Conservation (phyloP, 192 early-diverging fungal genomes). For the Bifiguratus adelaidae region DNA sequence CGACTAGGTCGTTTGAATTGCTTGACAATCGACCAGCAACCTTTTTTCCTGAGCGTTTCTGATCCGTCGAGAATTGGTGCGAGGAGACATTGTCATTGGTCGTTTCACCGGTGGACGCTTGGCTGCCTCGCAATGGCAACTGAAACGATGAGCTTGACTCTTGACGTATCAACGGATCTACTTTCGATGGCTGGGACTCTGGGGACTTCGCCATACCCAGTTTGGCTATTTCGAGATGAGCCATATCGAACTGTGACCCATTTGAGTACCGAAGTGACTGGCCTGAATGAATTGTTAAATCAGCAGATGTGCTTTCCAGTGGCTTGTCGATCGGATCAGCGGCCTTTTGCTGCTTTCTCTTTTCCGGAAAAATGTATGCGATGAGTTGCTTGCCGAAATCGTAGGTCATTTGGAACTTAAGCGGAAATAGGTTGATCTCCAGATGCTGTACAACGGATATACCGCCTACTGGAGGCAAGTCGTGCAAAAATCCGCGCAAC, state of each 20-base stretch:
- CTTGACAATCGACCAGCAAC: conserved; percentile 11
- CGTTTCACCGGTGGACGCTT: too few species aligned
- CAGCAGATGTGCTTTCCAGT: not conserved
- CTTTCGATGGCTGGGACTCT: too few species aligned
- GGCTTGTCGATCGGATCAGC: not conserved
- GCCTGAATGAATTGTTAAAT: too few species aligned
- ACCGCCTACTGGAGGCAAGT: conserved; percentile 82
- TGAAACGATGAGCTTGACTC: too few species aligned
- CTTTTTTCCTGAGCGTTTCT: conserved; percentile 21
- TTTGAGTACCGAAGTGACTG: too few species aligned
- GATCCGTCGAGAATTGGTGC: too few species aligned
- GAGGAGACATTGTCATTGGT: too few species aligned
- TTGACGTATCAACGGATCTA: too few species aligned
- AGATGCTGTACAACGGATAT: conserved; percentile 87
- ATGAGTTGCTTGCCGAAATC: conserved; percentile 74
- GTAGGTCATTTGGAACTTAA: conserved; percentile 75
- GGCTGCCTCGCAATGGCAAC: too few species aligned
- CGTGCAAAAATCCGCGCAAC: conserved; percentile 69
- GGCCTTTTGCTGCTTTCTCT: conserved; percentile 10
- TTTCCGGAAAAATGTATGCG: conserved; percentile 74
- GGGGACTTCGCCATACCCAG: too few species aligned
- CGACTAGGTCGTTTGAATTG: not conserved
- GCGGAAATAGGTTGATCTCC: conserved; percentile 77
- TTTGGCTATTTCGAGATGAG: too few species aligned
- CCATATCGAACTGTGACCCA: too few species aligned